Evolutionary conservation across 2,329 filamentous ascomycete species (phyloP).

Genomic region (Pseudogymnoascus sp.): DNA sequence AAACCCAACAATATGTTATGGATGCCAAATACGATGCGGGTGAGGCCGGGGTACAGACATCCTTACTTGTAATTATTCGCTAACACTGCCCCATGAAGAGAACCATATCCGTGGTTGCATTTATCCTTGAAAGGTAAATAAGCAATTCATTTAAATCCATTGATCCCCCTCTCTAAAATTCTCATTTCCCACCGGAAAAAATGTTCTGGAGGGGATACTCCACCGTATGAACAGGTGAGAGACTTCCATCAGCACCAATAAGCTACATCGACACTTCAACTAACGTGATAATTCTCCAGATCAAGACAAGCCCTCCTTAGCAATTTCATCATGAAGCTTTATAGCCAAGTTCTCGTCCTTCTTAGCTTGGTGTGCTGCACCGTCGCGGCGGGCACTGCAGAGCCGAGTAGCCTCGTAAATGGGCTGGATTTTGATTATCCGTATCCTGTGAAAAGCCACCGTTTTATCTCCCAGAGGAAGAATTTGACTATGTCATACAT

Average conservation of each 20-base stretch:
- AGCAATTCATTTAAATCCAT: not conserved
- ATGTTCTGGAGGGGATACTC: not conserved
- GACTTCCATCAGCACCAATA: not conserved
- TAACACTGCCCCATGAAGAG: not conserved
- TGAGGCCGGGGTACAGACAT: not conserved
- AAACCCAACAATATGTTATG: not conserved
- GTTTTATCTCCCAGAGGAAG: constrained; percentile 40
- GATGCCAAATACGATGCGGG: not conserved
- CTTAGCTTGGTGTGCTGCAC: not conserved
- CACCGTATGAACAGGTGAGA: not conserved
- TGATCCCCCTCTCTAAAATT: not conserved
- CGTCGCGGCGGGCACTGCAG: not conserved
- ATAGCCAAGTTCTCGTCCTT: not conserved
- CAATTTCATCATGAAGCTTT: not conserved
- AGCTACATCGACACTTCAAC: not conserved
- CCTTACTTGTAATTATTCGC: not conserved
- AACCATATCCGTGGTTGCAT: not conserved
- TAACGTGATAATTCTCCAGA: not conserved
- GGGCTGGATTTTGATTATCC: constrained; percentile 32
- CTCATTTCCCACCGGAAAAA: not conserved
- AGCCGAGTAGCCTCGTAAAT: not conserved
- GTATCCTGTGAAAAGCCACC: constrained; percentile 42
- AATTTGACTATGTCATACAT: constrained; percentile 49
- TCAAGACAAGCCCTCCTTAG: not conserved
- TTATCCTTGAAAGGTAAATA: not conserved